A percentile compares a stretch with the other conserved stretches of the same genome.
Conservation (phyloP, 192 early-diverging fungal genomes). For the Gonapodya sp. region DNA sequence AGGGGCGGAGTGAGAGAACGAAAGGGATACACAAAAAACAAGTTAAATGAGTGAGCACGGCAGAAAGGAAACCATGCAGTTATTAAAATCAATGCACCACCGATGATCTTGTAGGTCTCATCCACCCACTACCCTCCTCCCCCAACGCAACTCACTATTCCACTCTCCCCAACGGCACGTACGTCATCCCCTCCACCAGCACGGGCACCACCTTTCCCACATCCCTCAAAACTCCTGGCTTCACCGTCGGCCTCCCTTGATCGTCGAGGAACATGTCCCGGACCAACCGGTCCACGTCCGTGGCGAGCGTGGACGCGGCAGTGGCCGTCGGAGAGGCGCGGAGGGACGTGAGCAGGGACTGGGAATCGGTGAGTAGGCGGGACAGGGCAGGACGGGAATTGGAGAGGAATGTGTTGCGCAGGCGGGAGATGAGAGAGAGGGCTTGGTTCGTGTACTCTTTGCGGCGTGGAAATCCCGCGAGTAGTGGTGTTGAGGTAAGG, state of each 20-base stretch:
- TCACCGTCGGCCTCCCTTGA: conserved; percentile 33
- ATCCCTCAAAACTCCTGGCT: conserved; percentile 39
- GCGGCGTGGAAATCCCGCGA: not conserved
- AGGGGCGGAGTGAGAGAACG: too few relatives aligned
- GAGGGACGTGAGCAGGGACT: not conserved
- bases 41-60: not conserved
- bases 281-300: conserved; percentile 25
- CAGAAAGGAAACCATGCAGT: too few relatives aligned
- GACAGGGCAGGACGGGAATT: not conserved
- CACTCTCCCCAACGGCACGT: conserved; percentile 37
- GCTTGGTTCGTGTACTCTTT: not conserved
- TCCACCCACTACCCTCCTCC: too few relatives aligned
- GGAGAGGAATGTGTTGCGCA: not conserved
- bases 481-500: too few relatives aligned
- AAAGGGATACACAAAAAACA: not conserved
- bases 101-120: too few relatives aligned
- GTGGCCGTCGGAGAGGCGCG: not conserved
- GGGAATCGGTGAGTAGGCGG: not conserved
- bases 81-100: too few relatives aligned
- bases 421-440: not conserved
- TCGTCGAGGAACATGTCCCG: conserved; percentile 40
- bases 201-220: conserved; percentile 28
- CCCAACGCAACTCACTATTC: conserved; percentile 20
- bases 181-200: conserved; percentile 32
- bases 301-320: conserved; percentile 21